Conservation (phyloP, 768 basidiomycete genomes). For the Infundibulicybe gibba region DNA sequence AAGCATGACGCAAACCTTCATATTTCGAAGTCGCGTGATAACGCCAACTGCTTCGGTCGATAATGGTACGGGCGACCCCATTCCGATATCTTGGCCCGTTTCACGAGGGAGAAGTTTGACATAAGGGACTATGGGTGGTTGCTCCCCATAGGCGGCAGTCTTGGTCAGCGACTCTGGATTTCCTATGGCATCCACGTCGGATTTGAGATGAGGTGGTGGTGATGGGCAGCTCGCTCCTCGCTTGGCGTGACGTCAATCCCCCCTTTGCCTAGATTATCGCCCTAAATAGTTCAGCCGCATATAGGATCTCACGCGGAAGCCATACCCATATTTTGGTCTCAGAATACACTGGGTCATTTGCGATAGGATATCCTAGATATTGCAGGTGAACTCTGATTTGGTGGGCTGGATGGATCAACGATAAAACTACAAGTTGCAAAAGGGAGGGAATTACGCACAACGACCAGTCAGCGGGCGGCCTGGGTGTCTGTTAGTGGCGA, state of each 20-base stretch:
- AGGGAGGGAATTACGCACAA: constrained; percentile 49
- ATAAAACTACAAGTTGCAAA: constrained; percentile 1
- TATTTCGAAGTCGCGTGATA: constrained; percentile 77
- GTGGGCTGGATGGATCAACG: constrained; percentile 59
- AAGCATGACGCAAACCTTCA: constrained; percentile 53
- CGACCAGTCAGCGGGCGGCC: constrained; percentile 89
- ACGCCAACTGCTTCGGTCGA: constrained; percentile 73
- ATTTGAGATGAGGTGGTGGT: constrained; percentile 46
- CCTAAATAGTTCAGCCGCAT: constrained; percentile 36
- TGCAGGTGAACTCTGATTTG: constrained; percentile 97
- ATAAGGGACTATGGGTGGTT: constrained; percentile 6
- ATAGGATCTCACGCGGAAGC: constrained; percentile 10
- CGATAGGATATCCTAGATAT: constrained; percentile 89
- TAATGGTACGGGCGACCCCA: constrained; percentile 81
- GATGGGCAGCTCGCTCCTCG: constrained; percentile 62
- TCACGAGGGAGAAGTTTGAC: constrained; percentile 69
- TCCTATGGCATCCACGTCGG: constrained; percentile 28
- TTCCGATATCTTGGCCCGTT: constrained; percentile 83
- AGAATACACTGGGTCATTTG: constrained; percentile 94
- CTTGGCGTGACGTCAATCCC: constrained; percentile 78
- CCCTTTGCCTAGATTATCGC: constrained; percentile 67
- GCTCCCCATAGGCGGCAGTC: constrained; percentile 7
- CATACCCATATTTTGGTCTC: constrained; percentile 73
- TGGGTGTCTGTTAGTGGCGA: constrained; percentile 21
- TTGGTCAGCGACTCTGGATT: constrained; percentile 45